Conservation (phyloP, 305 asterid genomes). For the Fraxinus dipetala region DNA sequence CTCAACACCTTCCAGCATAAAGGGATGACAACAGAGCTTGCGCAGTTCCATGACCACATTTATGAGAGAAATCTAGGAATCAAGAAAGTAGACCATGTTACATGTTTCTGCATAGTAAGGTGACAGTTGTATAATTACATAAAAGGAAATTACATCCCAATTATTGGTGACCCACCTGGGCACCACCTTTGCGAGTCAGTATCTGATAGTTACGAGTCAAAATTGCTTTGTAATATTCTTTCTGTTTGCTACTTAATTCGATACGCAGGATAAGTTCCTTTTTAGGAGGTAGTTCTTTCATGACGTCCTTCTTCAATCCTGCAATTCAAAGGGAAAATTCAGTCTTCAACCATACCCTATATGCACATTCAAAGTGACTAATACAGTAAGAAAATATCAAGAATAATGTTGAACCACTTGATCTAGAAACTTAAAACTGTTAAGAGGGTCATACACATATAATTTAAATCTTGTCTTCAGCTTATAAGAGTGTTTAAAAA, state of each 20-base stretch:
- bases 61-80: slow-evolving; percentile 75
- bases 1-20: slow-evolving; percentile 97
- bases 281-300: slow-evolving; percentile 93
- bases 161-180: slow-evolving; percentile 58
- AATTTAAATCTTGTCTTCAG: not conserved
- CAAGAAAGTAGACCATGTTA: slow-evolving; percentile 27
- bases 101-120: slow-evolving; percentile 16
- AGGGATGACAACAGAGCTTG: slow-evolving; percentile 96
- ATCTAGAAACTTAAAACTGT: not conserved
- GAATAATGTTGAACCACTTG: not conserved
- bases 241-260: slow-evolving; percentile 89
- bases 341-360: slow-evolving; percentile 1
- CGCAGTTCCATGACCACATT: slow-evolving; percentile 99
- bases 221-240: slow-evolving; percentile 93
- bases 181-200: slow-evolving; percentile 94
- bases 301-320: slow-evolving; percentile 97
- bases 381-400: slow-evolving; percentile 12
- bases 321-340: slow-evolving; percentile 28
- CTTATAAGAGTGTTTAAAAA: not conserved
- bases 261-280: slow-evolving; percentile 92
- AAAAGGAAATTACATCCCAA: slow-evolving; percentile 22
- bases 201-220: slow-evolving; percentile 92
- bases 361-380: slow-evolving; percentile 5
- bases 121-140: slow-evolving; percentile 10
- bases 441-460: not conserved